phyloP scores from a whole-genome alignment of 2,329 filamentous ascomycete species.

The Colletotrichum chlorophyti region DNA sequence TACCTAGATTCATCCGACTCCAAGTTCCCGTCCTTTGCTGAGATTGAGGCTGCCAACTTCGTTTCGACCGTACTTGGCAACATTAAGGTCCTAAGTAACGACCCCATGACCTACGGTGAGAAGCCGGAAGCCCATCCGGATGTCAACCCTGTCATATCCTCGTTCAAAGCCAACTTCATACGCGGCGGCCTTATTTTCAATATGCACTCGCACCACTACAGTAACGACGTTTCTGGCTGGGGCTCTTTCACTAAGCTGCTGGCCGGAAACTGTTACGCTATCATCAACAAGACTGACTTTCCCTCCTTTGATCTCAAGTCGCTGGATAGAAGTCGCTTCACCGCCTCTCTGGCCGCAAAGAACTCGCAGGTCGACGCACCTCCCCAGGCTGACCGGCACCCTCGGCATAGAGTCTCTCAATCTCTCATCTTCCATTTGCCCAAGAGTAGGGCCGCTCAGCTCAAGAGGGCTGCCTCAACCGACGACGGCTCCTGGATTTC shows the following conservation, averaged over 20 bases:
- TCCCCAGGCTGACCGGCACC: slow-evolving; percentile 35
- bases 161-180: slow-evolving; percentile 50
- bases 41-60: slow-evolving; percentile 45
- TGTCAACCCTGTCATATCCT: slow-evolving; percentile 40
- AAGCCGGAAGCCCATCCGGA: slow-evolving; percentile 45
- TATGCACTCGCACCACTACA: slow-evolving; percentile 50
- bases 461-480: slow-evolving; percentile 31
- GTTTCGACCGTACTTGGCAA: slow-evolving; percentile 39
- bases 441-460: not conserved
- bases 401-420: slow-evolving; percentile 31
- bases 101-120: slow-evolving; percentile 47
- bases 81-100: slow-evolving; percentile 41
- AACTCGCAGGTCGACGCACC: slow-evolving; percentile 40
- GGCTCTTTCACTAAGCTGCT: slow-evolving; percentile 46
- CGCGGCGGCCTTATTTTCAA: slow-evolving; percentile 48
- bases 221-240: slow-evolving; percentile 52
- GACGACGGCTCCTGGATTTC: slow-evolving; percentile 47
- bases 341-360: slow-evolving; percentile 35
- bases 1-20: slow-evolving; percentile 39
- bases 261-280: slow-evolving; percentile 48
- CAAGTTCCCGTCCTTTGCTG: slow-evolving; percentile 38
- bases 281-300: slow-evolving; percentile 35
- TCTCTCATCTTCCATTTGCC: not conserved
- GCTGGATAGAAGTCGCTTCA: slow-evolving; percentile 43
- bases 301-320: slow-evolving; percentile 43